Evolutionary conservation across 1,139 yeast species (phyloP).

Genomic region (Scheffersomyces insectosa): DNA sequence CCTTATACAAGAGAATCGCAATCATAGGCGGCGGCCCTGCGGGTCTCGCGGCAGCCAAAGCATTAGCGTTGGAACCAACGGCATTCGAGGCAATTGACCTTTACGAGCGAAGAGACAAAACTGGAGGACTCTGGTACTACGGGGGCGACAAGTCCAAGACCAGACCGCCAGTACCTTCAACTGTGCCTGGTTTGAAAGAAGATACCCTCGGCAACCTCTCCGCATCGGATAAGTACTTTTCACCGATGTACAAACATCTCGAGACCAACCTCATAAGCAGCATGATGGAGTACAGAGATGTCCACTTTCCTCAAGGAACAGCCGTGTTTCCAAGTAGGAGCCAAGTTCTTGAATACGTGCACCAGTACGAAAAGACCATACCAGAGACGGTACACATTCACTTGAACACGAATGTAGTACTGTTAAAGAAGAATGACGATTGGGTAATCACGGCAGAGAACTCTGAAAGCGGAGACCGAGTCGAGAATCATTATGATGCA

Average conservation of each 20-base stretch:
- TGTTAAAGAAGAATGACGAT: constrained; percentile 10
- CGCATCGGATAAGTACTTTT: constrained; percentile 13
- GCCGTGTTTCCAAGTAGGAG: constrained; percentile 37
- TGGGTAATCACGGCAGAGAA: constrained; percentile 20
- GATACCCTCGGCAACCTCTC: background rate
- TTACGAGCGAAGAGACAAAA: constrained; percentile 39
- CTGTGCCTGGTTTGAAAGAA: constrained; percentile 16
- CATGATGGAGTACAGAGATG: constrained; percentile 44
- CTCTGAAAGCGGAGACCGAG: constrained; percentile 15
- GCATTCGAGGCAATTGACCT: constrained; percentile 35
- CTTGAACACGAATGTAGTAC: constrained; percentile 24
- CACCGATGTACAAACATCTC: constrained; percentile 49
- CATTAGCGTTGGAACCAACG: constrained; percentile 42
- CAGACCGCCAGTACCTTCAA: constrained; percentile 26
- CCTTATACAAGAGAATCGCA: constrained; percentile 25
- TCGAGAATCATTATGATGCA: constrained; percentile 35
- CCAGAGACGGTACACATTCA: constrained; percentile 25
- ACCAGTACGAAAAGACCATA: constrained; percentile 32
- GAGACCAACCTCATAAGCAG: constrained; percentile 48
- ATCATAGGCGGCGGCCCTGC: constrained; percentile 55
- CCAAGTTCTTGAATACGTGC: constrained; percentile 39
- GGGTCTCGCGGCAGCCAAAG: constrained; percentile 51
- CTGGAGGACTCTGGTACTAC: constrained; percentile 56
- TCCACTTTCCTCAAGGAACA: constrained; percentile 32
- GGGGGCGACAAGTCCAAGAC: constrained; percentile 24